A percentile compares a stretch with the other conserved stretches of the same genome.
Conservation (phyloP, 192 early-diverging fungal species). For the Glomus cerebriforme region DNA sequence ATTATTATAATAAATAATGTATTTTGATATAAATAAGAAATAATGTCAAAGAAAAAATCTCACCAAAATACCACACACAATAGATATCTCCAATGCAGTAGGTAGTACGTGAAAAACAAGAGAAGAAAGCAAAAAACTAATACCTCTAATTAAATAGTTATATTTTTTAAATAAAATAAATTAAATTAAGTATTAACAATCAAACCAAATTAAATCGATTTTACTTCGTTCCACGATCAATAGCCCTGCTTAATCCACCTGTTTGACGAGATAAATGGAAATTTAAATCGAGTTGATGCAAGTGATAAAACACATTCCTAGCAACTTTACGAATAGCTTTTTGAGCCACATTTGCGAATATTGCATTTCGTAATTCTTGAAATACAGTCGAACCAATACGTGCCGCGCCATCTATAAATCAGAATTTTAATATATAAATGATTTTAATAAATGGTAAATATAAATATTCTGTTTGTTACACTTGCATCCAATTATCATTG, state of each 20-base stretch:
- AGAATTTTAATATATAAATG: background rate
- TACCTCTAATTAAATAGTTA: conserved; percentile 67
- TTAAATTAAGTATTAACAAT: background rate
- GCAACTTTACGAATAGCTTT: conserved; percentile 89
- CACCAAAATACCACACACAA: conserved; percentile 93
- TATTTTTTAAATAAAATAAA: background rate
- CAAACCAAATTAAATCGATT: background rate
- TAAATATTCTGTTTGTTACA: background rate
- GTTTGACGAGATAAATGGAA: conserved; percentile 96
- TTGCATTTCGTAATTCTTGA: conserved; percentile 90
- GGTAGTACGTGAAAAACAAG: conserved; percentile 96
- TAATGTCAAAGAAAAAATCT: conserved; percentile 65
- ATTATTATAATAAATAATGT: background rate
- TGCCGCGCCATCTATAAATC: conserved; percentile 75
- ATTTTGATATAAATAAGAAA: conserved; percentile 45
- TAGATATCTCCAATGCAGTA: conserved; percentile 90
- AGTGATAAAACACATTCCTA: conserved; percentile 86
- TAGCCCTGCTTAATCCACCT: conserved; percentile 93
- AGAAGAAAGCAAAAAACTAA: conserved; percentile 92
- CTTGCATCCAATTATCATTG: conserved; percentile 87
- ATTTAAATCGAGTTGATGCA: conserved; percentile 82
- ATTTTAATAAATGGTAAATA: background rate
- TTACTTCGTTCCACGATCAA: conserved; percentile 88
- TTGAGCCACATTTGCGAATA: conserved; percentile 92
- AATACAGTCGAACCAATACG: conserved; percentile 79